phyloP scores from a whole-genome alignment of 2,329 filamentous ascomycete species.

The Dichotomopilus funicola region DNA sequence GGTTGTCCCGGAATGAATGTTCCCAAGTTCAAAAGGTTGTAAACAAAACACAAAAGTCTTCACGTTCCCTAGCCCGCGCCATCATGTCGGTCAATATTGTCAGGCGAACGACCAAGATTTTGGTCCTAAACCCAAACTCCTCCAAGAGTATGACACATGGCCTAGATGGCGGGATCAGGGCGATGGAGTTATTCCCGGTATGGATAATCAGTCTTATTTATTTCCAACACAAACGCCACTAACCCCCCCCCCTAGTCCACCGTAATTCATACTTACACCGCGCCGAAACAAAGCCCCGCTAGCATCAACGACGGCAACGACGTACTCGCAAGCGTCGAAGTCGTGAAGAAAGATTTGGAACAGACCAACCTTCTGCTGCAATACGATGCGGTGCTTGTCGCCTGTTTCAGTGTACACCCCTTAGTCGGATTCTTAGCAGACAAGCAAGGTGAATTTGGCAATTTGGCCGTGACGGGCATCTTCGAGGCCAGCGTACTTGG shows the following conservation, averaged over 20 bases:
- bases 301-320: conserved; percentile 75
- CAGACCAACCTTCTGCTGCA: conserved; percentile 31
- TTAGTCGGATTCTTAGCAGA: conserved; percentile 56
- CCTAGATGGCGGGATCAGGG: conserved; percentile 45
- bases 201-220: conserved; percentile 3
- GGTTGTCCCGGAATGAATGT: no score
- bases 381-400: conserved; percentile 75
- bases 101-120: conserved; percentile 41
- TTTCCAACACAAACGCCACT: neutral
- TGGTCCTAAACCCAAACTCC: conserved; percentile 77
- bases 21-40: no score
- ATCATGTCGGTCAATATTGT: conserved; percentile 23
- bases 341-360: conserved; percentile 52
- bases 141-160: conserved; percentile 64
- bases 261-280: conserved; percentile 59
- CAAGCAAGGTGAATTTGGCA: conserved; percentile 16
- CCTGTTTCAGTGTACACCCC: conserved; percentile 82
- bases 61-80: neutral
- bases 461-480: conserved; percentile 65
- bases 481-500: conserved; percentile 75
- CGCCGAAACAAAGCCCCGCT: conserved; percentile 52
- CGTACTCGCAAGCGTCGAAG: conserved; percentile 54
- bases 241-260: conserved; percentile 32
- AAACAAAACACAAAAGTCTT: neutral
- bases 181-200: conserved; percentile 36